Conservation (phyloP, 768 basidiomycete genomes). For the Termitomyces sp. region DNA sequence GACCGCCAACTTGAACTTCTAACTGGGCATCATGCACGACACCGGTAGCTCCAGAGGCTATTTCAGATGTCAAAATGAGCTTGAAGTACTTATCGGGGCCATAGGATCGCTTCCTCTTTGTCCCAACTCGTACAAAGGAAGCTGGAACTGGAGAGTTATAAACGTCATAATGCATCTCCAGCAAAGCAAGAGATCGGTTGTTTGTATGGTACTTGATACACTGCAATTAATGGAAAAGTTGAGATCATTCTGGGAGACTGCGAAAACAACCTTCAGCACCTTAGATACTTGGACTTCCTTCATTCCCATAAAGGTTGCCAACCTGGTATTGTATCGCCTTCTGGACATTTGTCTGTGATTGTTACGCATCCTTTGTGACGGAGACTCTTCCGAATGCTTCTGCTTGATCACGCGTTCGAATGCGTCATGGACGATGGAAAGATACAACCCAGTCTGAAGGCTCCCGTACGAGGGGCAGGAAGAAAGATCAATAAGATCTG, state of each 20-base stretch:
- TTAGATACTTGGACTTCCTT: neutral
- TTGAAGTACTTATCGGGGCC: conserved; percentile 3
- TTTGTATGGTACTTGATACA: neutral
- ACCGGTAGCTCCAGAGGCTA: conserved; percentile 9
- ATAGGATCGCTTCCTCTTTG: conserved; percentile 1
- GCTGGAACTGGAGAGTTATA: conserved; percentile 11
- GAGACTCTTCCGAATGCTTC: neutral
- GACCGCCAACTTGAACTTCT: neutral
- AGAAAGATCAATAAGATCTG: conserved; percentile 11
- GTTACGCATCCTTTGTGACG: neutral
- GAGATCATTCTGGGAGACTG: neutral
- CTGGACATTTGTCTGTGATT: neutral
- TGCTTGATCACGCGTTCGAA: conserved; percentile 7
- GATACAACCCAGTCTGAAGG: conserved; percentile 13
- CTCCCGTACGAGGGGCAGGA: conserved; percentile 9
- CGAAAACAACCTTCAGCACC: neutral
- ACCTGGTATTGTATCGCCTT: conserved; percentile 8
- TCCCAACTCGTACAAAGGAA: conserved; percentile 6
- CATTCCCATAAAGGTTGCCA: neutral
- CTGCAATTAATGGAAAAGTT: neutral
- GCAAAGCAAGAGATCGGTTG: conserved; percentile 3
- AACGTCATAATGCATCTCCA: conserved; percentile 7
- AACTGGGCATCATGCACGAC: conserved; percentile 5
- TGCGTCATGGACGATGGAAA: conserved; percentile 13
- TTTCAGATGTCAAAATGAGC: conserved; percentile 7